Evolutionary conservation across 805 yeast species (phyloP).

Genomic region (Wickerhamiella sorbophila): DNA sequence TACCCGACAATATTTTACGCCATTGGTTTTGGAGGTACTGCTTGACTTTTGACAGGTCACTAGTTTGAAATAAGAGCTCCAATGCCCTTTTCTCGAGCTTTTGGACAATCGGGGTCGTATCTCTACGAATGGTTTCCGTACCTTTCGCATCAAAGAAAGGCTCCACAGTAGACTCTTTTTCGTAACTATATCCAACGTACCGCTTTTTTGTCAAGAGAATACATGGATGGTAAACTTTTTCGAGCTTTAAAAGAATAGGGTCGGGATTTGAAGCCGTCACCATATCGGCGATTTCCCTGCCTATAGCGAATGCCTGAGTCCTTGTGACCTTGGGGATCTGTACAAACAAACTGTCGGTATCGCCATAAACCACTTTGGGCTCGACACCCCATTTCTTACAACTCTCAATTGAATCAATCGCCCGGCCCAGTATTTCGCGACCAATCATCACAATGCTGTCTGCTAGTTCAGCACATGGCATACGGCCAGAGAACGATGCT

Average conservation of each 20-base stretch:
- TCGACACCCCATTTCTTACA: constrained; percentile 43
- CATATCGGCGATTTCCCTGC: constrained; percentile 48
- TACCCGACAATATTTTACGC: constrained; percentile 44
- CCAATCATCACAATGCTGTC: constrained; percentile 90
- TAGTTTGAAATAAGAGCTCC: constrained; percentile 53
- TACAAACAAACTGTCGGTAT: constrained; percentile 87
- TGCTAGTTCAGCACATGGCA: constrained; percentile 94
- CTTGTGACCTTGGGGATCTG: constrained; percentile 71
- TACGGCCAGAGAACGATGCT: constrained; percentile 88
- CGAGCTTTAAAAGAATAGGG: constrained; percentile 76
- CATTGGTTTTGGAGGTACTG: constrained; percentile 52
- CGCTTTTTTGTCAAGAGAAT: constrained; percentile 74
- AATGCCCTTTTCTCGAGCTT: constrained; percentile 61
- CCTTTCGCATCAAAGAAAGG: constrained; percentile 92
- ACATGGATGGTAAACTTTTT: constrained; percentile 83
- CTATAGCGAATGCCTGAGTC: constrained; percentile 64
- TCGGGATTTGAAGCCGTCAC: constrained; percentile 59
- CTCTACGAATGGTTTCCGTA: constrained; percentile 85
- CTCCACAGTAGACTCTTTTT: constrained; percentile 34
- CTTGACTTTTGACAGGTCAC: constrained; percentile 59
- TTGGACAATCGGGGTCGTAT: constrained; percentile 88
- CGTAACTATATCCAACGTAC: constrained; percentile 79
- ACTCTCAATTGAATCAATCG: constrained; percentile 53
- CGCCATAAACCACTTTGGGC: constrained; percentile 92
- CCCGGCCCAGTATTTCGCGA: constrained; percentile 61